These are phyloP conservation scores for Zasmidium citrigriseum DNA, from an alignment of 2,329 filamentous ascomycete genomes.

Conservation along the genomic window DNA sequence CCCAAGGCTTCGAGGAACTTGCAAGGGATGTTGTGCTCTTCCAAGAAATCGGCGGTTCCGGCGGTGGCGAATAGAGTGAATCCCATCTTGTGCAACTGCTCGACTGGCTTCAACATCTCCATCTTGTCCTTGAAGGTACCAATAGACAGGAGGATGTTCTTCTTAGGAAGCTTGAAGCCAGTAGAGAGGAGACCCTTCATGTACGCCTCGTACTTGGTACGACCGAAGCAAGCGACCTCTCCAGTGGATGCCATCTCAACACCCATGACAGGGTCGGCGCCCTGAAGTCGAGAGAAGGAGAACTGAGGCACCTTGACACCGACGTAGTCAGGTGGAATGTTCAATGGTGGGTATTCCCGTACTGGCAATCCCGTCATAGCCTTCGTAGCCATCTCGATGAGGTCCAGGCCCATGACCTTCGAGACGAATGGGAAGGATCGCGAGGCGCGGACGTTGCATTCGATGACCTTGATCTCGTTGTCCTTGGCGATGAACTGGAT, in stretches of 20 bases:
- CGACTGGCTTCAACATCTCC: conserved; percentile 91
- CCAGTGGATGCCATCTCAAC: conserved; percentile 99
- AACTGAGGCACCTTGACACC: conserved; percentile 99
- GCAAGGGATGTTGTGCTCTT: conserved; percentile 86
- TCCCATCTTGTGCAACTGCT: conserved; percentile 84
- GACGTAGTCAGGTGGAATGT: conserved; percentile 77
- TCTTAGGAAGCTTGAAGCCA: conserved; percentile 93
- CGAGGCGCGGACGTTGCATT: conserved; percentile 96
- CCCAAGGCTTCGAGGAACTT: conserved; percentile 88
- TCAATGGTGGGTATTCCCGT: conserved; percentile 75
- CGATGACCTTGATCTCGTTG: conserved; percentile 99
- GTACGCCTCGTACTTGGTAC: conserved; percentile 96
- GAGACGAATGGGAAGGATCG: conserved; percentile 97
- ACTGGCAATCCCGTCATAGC: conserved; percentile 88
- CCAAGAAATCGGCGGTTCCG: conserved; percentile 93
- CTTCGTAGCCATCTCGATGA: conserved; percentile 98
- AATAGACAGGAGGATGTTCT: conserved; percentile 92
- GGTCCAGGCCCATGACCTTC: conserved; percentile 95
- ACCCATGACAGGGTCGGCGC: conserved; percentile 92
- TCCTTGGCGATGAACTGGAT: conserved; percentile 99
- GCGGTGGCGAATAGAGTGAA: conserved; percentile 96
- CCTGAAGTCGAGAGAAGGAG: conserved; percentile 95
- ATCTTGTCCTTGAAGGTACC: conserved; percentile 98
- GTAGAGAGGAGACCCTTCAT: conserved; percentile 94
- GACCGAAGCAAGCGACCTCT: conserved; percentile 94